Conservation (phyloP, 2,329 filamentous ascomycete species). For the Aspergillus persii region DNA sequence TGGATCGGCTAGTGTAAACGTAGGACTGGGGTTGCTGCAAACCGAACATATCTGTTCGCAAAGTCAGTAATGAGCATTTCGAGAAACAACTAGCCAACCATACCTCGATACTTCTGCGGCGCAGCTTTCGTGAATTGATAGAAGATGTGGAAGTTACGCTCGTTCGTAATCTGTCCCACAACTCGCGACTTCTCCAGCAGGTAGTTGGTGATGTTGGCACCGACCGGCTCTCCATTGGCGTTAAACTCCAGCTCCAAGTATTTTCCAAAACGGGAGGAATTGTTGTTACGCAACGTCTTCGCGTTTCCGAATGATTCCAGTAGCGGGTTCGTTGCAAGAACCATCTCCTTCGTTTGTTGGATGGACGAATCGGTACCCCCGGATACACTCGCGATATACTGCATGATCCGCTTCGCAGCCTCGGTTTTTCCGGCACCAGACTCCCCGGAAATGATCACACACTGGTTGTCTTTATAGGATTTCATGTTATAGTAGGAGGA, state of each 20-base stretch:
- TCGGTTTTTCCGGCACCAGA: slow-evolving; percentile 98
- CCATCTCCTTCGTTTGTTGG: slow-evolving; percentile 98
- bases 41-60: slow-evolving; percentile 68
- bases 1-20: slow-evolving; percentile 87
- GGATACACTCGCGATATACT: slow-evolving; percentile 97
- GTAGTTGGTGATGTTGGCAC: slow-evolving; percentile 98
- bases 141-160: slow-evolving; percentile 99
- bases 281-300: slow-evolving; percentile 97
- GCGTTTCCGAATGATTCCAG: slow-evolving; percentile 98
- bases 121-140: slow-evolving; percentile 98
- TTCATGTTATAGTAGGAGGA: slow-evolving; percentile 99
- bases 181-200: slow-evolving; percentile 93
- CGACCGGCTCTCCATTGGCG: slow-evolving; percentile 81
- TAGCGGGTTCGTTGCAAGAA: slow-evolving; percentile 93
- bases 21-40: slow-evolving; percentile 91
- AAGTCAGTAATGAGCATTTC: slow-evolving; percentile 14
- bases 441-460: slow-evolving; percentile 98
- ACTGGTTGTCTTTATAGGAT: slow-evolving; percentile 97
- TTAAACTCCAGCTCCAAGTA: slow-evolving; percentile 98
- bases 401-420: slow-evolving; percentile 97
- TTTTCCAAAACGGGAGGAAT: slow-evolving; percentile 97
- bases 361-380: slow-evolving; percentile 81
- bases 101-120: slow-evolving; percentile 73
- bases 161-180: slow-evolving; percentile 89
- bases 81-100: slow-evolving; percentile 7